Conservation (phyloP, 2,329 filamentous ascomycete genomes). For the Domatiomyces globalis region DNA sequence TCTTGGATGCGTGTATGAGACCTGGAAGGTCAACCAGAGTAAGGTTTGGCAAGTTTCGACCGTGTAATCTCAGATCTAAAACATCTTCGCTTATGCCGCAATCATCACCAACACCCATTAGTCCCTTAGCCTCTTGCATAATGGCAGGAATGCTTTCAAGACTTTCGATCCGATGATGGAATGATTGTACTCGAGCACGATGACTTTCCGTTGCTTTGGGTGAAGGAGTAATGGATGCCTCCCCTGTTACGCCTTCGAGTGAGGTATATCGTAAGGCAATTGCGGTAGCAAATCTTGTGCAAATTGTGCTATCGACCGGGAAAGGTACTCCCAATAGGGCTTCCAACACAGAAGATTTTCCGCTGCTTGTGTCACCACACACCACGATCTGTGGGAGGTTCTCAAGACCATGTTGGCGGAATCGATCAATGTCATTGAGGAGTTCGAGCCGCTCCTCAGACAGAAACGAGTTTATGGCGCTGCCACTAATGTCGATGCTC, state of each 20-base stretch:
- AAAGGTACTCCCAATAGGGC: constrained; percentile 50
- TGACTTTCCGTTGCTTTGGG: constrained; percentile 5
- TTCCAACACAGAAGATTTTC: constrained; percentile 47
- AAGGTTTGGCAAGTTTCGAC: constrained; percentile 28
- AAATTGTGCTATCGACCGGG: constrained; percentile 45
- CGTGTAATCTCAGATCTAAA: constrained; percentile 17
- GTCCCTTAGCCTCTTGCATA: constrained; percentile 17
- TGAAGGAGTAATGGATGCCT: constrained; percentile 18
- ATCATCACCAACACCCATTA: constrained; percentile 15
- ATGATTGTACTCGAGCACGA: constrained; percentile 13
- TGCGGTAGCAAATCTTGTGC: constrained; percentile 49
- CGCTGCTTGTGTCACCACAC: constrained; percentile 50
- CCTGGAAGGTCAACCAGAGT: constrained; percentile 45
- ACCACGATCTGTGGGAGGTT: constrained; percentile 47
- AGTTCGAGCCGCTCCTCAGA: constrained; percentile 40
- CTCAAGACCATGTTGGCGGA: constrained; percentile 38
- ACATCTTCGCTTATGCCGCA: constrained; percentile 25
- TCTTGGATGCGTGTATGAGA: constrained; percentile 33
- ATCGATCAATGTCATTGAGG: constrained; percentile 43
- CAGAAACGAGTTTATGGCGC: constrained; percentile 5
- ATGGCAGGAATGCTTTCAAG: constrained; percentile 7
- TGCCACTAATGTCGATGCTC: constrained; percentile 7
- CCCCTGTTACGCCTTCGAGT: constrained; percentile 10
- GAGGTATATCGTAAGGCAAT: constrained; percentile 35
- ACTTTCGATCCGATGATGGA: constrained; percentile 14